These are phyloP conservation scores for Solanum pennellii DNA, from an alignment of 257 asterid genomes.

Conservation along the genomic window DNA sequence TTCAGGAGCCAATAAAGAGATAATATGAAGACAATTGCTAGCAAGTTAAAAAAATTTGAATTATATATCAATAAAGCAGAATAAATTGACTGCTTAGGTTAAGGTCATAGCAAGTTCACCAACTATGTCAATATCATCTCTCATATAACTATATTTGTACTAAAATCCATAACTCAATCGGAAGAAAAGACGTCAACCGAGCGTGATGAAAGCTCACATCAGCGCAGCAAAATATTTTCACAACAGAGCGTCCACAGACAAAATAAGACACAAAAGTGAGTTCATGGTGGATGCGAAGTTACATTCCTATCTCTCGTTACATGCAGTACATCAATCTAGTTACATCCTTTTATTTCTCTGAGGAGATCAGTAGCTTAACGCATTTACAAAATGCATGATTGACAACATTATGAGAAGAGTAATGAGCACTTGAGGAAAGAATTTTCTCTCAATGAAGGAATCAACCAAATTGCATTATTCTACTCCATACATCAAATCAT, in stretches of 20 bases:
- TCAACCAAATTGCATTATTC: background rate
- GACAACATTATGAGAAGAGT: background rate
- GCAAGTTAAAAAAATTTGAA: background rate
- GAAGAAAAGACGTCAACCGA: background rate
- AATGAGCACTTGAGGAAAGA: background rate
- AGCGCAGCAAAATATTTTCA: background rate
- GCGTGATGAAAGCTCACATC: background rate
- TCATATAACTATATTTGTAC: background rate
- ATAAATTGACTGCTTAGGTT: background rate
- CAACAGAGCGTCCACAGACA: background rate
- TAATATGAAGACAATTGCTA: background rate
- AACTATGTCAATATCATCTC: background rate
- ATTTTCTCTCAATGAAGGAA: background rate
- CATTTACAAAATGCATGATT: background rate
- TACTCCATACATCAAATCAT: background rate
- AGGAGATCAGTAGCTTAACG: background rate
- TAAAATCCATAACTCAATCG: background rate
- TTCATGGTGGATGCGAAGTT: background rate
- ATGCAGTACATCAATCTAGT: background rate
- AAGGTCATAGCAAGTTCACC: background rate
- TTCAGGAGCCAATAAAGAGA: background rate
- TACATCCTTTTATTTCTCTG: background rate
- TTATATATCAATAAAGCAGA: background rate
- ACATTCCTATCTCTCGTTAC: background rate
- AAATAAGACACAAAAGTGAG: background rate